Base-by-base conservation (phyloP, 169 alveolate species). In the Plasmodium malariae region DNA sequence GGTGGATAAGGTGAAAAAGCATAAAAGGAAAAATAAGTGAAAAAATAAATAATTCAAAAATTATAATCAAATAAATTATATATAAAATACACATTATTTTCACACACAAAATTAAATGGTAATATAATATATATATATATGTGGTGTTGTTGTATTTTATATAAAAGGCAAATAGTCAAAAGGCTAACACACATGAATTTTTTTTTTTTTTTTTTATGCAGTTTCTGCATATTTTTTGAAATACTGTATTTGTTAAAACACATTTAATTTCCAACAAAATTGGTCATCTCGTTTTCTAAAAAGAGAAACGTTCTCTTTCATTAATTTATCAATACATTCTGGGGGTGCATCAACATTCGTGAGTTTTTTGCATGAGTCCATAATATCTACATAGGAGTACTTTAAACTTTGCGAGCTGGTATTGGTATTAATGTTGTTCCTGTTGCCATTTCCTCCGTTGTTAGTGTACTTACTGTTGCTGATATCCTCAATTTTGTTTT, bases 241-340 rank as follows among this genome's bases (percentile, higher is more conserved):
- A 45, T 6, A 45, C n/a, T 45, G 11, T 60, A 2, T 19, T 21
- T 12, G 24, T 40, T 85, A 85, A 55, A 49, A 85, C 14, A 85
- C 91, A 54, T 85, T 85, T 55, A 85, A 17, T 48, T 85, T 85
- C 91, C 91, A 85, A 37, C 85, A 85, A 40, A 85, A 85, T 37
- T 85, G 45, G 32, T 85, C 91, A 32, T 85, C 91, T n/a, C 78
- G 65, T 48, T 85, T 85, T 45, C 91, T 49, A 85, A 85, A 85
- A 5, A 85, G 91, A 21, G 91, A 85, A 43, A 85, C 86, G 30
- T 85, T 85, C n/a, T 85, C 91, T 45, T 65, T 85, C 86, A 85
- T 85, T 26, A 85, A 62, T 55, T 85, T 85, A 54, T 85, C 87
- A 36, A 85, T 85, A 28, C 91, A 85, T 60, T 85, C 91, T 36